Base-by-base conservation (phyloP, 495 filamentous ascomycete species). In the Alectoria sarmentosa region DNA sequence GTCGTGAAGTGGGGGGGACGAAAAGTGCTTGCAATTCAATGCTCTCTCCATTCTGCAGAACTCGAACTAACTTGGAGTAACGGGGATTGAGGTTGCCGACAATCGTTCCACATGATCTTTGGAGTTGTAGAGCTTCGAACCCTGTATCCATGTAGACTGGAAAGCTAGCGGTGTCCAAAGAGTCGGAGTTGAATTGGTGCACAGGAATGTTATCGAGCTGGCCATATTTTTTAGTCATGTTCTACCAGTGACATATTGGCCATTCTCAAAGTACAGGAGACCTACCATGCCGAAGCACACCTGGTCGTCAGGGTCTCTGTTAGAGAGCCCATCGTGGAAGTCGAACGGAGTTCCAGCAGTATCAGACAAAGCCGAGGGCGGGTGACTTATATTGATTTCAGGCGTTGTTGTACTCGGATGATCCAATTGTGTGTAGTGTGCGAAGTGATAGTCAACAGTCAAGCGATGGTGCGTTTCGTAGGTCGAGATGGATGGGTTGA, bases 261-360 rank as follows among this genome's bases (percentile, higher is more conserved):
- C 39, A 14, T 41, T 2, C 39, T 41, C 13, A 8, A 41, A 14
- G 7, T 14, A 41, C 2, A 41, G 39, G 39, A 3, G 11, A 60
- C 58, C 8, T 36, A 66, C 64, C 28, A 61, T 61, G 59, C 64
- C 64, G 30, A 66, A 66, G 28, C 64, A 66, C 17, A 61, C 48
- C 26, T 56, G n/a, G 21, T 46, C 28, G 4, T 3, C 2, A 30
- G 26, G 21, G 3, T 9, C 39, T 41, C 13, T 41, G 39, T 3
- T 41, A 41, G 39, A 41, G 39, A 41, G 39, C 13, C 39, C 39
- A 41, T 41, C 13, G 8, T 41, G 11, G 39, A 2, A 41, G 2
- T 41, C 39, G 39, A 14, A 14, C 39, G 5, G 13, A 14, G 39
- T 41, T 41, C 8, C 8, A 41, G 13, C 39, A 14, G 39, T 14